Evolutionary conservation across 2,329 filamentous ascomycete species (phyloP).

Genomic region (Emmonsiellopsis sp.): DNA sequence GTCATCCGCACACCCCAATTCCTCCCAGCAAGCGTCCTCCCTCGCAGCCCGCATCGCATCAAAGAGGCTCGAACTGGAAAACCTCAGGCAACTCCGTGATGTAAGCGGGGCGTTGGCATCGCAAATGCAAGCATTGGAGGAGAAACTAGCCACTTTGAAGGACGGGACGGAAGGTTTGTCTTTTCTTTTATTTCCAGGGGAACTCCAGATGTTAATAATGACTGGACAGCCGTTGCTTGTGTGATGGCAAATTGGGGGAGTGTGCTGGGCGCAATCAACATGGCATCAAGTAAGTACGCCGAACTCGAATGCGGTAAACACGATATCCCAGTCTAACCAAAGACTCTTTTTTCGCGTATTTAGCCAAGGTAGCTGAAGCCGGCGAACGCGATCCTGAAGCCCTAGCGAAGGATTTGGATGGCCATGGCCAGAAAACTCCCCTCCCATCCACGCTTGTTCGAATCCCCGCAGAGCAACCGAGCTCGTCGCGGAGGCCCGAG

Average conservation of each 20-base stretch:
- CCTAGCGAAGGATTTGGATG: conserved; percentile 32
- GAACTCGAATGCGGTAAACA: neutral
- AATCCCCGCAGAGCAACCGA: conserved; percentile 27
- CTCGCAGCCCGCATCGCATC: conserved; percentile 54
- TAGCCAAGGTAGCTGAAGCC: conserved; percentile 21
- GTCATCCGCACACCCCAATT: conserved; percentile 19
- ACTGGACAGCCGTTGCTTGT: conserved; percentile 48
- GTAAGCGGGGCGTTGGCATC: conserved; percentile 52
- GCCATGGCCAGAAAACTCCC: conserved; percentile 59
- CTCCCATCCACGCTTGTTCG: conserved; percentile 36
- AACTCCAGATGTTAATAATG: conserved; percentile 6
- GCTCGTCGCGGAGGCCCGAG: neutral
- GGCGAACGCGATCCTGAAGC: conserved; percentile 11
- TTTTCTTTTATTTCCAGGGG: neutral
- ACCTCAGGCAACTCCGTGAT: conserved; percentile 52
- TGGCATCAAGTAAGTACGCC: conserved; percentile 50
- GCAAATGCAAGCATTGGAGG: conserved; percentile 55
- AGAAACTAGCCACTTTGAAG: conserved; percentile 51
- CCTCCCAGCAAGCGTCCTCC: conserved; percentile 45
- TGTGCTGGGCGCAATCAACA: conserved; percentile 54
- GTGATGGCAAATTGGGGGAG: conserved; percentile 62
- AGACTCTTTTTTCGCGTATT: neutral
- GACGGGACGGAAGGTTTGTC: conserved; percentile 51
- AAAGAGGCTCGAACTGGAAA: conserved; percentile 56
- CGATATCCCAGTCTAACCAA: neutral